Base-by-base conservation (phyloP, 352 stramenopile genomes). In the Phytophthora cajani region DNA sequence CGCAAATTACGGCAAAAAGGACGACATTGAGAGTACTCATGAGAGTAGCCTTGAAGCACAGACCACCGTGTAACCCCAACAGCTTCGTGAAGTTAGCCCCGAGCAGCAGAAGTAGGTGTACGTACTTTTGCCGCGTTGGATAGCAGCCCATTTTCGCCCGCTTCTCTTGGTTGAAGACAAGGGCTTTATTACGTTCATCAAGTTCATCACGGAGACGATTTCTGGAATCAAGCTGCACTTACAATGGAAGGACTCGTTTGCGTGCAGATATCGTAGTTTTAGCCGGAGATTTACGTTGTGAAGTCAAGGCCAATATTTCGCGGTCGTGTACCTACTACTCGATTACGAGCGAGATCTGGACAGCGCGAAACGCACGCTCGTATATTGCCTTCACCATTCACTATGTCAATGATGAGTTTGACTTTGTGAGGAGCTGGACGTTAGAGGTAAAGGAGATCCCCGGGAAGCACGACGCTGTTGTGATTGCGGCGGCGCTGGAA, bases 341-440 rank as follows among this genome's bases (percentile, higher is more conserved):
- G 2, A 38, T 65, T 30, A 71, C 56, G 2, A 65, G 46, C 14
- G 64, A 71, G n/a, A 71, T 64, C 38, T 71, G 56, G 64, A 65
- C 56, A n/a, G 14, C 56, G 17, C 16, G 64, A 33, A 71, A 71
- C 21, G 49, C 38, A 21, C 32, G 38, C 10, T 50, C 32, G 2
- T 65, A 71, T 23, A 71, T 71, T 38, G 21, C 56, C 2, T 64
- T 62, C 47, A 71, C 63, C 8, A 49, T 61, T n/a, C 49, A 71
- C 49, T 64, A 64, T 16, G 56, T 71, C 2, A 55, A 23, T 9
- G 47, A 64, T 0, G 5, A n/a, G 2, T 71, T 65, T 46, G n/a
- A 56, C 1, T n/a, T n/a, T 14, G 46, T 23, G 4, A 58, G 46
- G 4, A 58, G 46, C 49, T 61, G 64, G 55, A 64, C 49, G 11